phyloP scores from a whole-genome alignment of 441 rosid species.

The Populus hybrid region DNA sequence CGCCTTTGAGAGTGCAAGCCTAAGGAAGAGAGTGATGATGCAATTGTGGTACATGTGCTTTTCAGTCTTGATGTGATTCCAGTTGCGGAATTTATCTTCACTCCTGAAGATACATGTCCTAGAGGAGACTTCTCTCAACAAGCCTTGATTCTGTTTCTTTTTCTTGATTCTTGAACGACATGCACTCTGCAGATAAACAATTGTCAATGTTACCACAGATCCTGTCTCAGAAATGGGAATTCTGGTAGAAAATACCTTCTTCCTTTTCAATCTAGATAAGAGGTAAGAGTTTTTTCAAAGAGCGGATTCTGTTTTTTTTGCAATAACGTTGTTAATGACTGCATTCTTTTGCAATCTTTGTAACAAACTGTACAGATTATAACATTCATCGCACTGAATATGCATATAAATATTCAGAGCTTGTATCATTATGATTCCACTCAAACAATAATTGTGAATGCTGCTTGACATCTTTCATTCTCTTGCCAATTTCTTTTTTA shows the following conservation, averaged over 20 bases:
- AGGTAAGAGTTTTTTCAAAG: not conserved
- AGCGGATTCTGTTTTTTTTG: not conserved
- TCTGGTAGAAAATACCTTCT: not conserved
- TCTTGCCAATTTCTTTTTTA: not conserved
- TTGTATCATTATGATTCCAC: not conserved
- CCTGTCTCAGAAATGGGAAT: not conserved
- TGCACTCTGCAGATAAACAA: not conserved
- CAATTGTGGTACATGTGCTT: not conserved
- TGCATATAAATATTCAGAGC: not conserved
- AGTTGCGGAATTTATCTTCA: not conserved
- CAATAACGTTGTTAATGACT: not conserved
- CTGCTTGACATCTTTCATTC: not conserved
- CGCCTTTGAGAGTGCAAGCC: slow-evolving; percentile 44
- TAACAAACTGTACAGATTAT: slow-evolving; percentile 13
- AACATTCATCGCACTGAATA: not conserved
- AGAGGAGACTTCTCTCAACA: not conserved
- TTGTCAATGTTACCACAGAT: not conserved
- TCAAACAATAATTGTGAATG: not conserved
- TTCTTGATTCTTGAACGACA: not conserved
- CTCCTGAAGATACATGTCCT: not conserved
- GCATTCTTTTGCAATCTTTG: not conserved
- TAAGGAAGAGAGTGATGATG: not conserved
- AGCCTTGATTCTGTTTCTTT: not conserved
- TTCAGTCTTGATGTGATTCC: not conserved
- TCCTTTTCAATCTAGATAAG: not conserved